A percentile compares a stretch with the other conserved stretches of the same genome.
Conservation (phyloP, 768 basidiomycete genomes). For the Podaxis carcinomalis region DNA sequence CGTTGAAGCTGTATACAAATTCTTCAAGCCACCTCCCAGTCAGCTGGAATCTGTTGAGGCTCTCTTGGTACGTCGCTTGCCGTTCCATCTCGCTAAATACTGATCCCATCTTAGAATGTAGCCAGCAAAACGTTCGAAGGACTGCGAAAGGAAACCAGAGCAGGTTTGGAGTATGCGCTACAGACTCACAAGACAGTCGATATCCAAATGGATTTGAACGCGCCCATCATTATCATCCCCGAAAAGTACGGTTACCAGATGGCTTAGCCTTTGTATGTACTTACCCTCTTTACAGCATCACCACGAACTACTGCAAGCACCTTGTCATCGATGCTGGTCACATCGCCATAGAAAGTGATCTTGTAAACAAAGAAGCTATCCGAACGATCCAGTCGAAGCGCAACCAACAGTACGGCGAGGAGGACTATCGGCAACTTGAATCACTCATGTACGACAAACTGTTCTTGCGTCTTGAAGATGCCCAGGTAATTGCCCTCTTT, state of each 20-base stretch:
- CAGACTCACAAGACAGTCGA: slow-evolving; percentile 95
- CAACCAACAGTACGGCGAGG: slow-evolving; percentile 78
- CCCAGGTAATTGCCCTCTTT: slow-evolving; percentile 66
- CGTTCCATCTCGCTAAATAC: slow-evolving; percentile 1
- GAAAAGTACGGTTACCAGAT: slow-evolving; percentile 60
- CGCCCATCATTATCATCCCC: slow-evolving; percentile 95
- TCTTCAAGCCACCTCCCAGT: slow-evolving; percentile 91
- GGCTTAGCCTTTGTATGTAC: not conserved
- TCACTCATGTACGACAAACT: slow-evolving; percentile 95
- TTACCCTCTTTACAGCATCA: slow-evolving; percentile 48
- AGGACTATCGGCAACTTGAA: slow-evolving; percentile 83
- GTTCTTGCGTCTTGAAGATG: slow-evolving; percentile 74
- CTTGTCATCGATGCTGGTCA: slow-evolving; percentile 95
- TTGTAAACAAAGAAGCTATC: slow-evolving; percentile 80
- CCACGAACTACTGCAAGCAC: slow-evolving; percentile 72
- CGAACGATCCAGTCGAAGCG: slow-evolving; percentile 78
- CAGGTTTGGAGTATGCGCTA: slow-evolving; percentile 89
- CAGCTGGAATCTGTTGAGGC: slow-evolving; percentile 96
- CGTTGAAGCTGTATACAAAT: slow-evolving; percentile 85
- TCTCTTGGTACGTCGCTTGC: slow-evolving; percentile 55
- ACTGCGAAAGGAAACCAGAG: slow-evolving; percentile 88
- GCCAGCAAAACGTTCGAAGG: slow-evolving; percentile 94
- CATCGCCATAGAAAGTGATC: slow-evolving; percentile 87
- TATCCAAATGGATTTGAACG: slow-evolving; percentile 94
- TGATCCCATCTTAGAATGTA: slow-evolving; percentile 53